A percentile compares a stretch with the other conserved stretches of the same genome.
Evolutionary conservation across 2,329 filamentous ascomycete species (phyloP).

Genomic region (Cladosporium sp.): DNA sequence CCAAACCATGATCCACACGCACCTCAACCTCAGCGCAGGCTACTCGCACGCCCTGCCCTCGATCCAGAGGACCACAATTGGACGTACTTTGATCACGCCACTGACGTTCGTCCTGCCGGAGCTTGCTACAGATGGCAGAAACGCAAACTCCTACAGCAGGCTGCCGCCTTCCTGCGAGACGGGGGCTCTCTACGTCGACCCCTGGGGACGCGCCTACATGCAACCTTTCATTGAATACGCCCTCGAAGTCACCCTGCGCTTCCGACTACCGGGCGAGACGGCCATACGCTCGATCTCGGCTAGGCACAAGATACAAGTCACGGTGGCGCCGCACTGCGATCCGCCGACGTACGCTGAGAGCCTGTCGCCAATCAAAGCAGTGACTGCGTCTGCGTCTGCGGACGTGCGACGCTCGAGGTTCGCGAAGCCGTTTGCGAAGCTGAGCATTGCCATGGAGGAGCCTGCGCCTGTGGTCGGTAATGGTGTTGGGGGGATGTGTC

Average conservation of each 20-base stretch:
- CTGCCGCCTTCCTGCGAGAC: constrained; percentile 10
- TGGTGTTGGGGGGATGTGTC: neutral
- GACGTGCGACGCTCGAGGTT: constrained; percentile 8
- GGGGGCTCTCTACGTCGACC: constrained; percentile 7
- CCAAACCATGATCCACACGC: constrained; percentile 13
- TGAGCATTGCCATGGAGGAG: constrained; percentile 3
- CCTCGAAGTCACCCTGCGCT: neutral
- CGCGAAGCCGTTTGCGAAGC: neutral
- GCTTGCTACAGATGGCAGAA: neutral
- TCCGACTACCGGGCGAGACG: constrained; percentile 4
- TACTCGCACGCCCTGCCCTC: neutral
- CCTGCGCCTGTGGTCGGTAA: neutral
- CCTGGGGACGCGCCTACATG: constrained; percentile 11
- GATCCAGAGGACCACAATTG: neutral
- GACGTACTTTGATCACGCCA: neutral
- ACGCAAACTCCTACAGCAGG: neutral
- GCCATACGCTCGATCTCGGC: neutral
- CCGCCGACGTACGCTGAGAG: constrained; percentile 7
- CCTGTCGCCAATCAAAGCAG: neutral
- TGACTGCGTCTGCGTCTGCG: neutral
- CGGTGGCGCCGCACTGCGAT: constrained; percentile 2
- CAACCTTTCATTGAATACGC: constrained; percentile 12
- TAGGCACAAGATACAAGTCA: neutral
- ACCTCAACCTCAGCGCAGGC: neutral
- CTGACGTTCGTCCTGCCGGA: constrained; percentile 8